Evolutionary conservation across 371 early-diverging fungal species (phyloP).

Genomic region (Rhizomucor pusillus): DNA sequence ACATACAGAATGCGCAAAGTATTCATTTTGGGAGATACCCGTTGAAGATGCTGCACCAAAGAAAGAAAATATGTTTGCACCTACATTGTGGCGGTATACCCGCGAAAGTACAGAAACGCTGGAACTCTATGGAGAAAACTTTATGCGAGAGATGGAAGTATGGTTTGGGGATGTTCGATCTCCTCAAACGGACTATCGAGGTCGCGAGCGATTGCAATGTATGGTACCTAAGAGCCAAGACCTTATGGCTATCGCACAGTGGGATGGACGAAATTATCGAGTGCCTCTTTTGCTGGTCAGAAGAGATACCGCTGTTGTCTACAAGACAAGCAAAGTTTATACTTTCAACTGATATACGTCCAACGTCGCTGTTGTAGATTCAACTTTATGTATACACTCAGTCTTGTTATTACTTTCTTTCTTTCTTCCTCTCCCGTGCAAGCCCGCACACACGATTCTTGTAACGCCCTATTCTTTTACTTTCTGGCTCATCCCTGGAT

Average conservation of each 20-base stretch:
- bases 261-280: slow-evolving; percentile 16
- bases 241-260: slow-evolving; percentile 4
- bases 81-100: slow-evolving; percentile 5
- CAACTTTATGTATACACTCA: too few species aligned
- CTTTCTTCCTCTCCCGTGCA: too few species aligned
- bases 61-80: not conserved
- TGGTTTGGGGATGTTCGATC: slow-evolving; percentile 63
- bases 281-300: slow-evolving; percentile 46
- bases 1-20: slow-evolving; percentile 58
- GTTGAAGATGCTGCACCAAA: slow-evolving; percentile 7
- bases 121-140: slow-evolving; percentile 50
- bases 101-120: not conserved
- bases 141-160: slow-evolving; percentile 63
- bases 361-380: too few species aligned
- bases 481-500: too few species aligned
- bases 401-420: too few species aligned
- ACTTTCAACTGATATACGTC: too few species aligned
- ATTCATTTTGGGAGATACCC: slow-evolving; percentile 57
- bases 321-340: slow-evolving; percentile 39
- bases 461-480: too few species aligned
- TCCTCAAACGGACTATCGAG: slow-evolving; percentile 17
- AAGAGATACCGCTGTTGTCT: slow-evolving; percentile 36
- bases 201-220: slow-evolving; percentile 15
- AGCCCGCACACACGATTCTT: too few species aligned
- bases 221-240: slow-evolving; percentile 10